These are phyloP conservation scores for Herpomyces periplanetae DNA, from an alignment of 2,329 filamentous ascomycete genomes.

Conservation along the genomic window DNA sequence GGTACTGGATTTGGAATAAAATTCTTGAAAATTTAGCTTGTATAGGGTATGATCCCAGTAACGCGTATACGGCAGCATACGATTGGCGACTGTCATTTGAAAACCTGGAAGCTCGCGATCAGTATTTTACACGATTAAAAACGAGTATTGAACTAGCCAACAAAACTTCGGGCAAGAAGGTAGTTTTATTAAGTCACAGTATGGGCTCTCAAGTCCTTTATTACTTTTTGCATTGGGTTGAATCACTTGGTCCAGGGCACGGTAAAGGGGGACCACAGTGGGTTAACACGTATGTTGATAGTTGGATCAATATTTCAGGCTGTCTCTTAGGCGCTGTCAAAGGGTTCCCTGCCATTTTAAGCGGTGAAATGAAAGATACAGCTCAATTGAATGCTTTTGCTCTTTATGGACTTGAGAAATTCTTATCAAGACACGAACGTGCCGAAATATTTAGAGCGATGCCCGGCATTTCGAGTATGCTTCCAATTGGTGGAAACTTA, in stretches of 20 bases:
- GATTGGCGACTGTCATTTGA: conserved; percentile 75
- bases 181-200: conserved; percentile 58
- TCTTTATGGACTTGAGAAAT: conserved; percentile 84
- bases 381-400: conserved; percentile 85
- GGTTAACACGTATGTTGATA: conserved; percentile 62
- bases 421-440: conserved; percentile 54
- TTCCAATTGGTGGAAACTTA: conserved; percentile 62
- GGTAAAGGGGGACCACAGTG: conserved; percentile 48
- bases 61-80: conserved; percentile 26
- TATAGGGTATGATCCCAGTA: conserved; percentile 64
- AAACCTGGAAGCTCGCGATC: conserved; percentile 60
- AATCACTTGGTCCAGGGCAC: conserved; percentile 22
- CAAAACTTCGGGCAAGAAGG: conserved; percentile 31
- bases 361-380: conserved; percentile 92
- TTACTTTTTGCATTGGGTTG: conserved; percentile 50
- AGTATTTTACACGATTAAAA: conserved; percentile 73
- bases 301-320: conserved; percentile 91
- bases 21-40: conserved; percentile 87
- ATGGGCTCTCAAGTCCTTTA: conserved; percentile 92
- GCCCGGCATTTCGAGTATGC: conserved; percentile 85
- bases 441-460: conserved; percentile 82
- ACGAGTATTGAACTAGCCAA: conserved; percentile 54
- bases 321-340: conserved; percentile 91
- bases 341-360: conserved; percentile 53
- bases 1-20: conserved; percentile 98